These are phyloP conservation scores for Antarctomyces pellizariae DNA, from an alignment of 495 filamentous ascomycete genomes.

Conservation along the genomic window DNA sequence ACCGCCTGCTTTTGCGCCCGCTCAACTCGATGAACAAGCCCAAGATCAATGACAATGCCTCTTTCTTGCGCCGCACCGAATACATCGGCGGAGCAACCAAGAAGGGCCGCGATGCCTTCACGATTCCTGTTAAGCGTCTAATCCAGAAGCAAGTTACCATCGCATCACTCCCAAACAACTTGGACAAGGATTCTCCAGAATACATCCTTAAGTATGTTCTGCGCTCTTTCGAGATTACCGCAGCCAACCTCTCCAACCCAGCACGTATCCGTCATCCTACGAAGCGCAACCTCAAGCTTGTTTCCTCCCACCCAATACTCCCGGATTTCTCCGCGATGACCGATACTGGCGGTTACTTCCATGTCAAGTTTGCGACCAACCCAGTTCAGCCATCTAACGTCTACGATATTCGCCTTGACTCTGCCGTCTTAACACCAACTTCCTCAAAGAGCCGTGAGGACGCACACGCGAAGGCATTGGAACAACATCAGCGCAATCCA, in stretches of 20 bases:
- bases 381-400: conserved; percentile 32
- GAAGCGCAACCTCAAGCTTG: conserved; percentile 51
- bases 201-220: conserved; percentile 61
- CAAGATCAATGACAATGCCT: conserved; percentile 38
- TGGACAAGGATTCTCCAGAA: conserved; percentile 45
- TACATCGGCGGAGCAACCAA: conserved; percentile 60
- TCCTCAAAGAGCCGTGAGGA: conserved; percentile 25
- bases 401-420: conserved; percentile 66
- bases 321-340: conserved; percentile 77
- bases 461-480: conserved; percentile 24
- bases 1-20: conserved; percentile 57
- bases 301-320: conserved; percentile 60
- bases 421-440: conserved; percentile 51
- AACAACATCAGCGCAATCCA: conserved; percentile 39
- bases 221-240: conserved; percentile 71
- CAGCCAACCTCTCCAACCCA: conserved; percentile 38
- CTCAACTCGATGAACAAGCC: conserved; percentile 66
- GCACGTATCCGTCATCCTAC: conserved; percentile 56
- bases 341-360: conserved; percentile 66
- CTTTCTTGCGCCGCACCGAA: conserved; percentile 87
- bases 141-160: conserved; percentile 12
- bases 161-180: conserved; percentile 10
- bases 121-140: conserved; percentile 14
- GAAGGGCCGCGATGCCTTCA: too few relatives aligned
- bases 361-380: conserved; percentile 72